phyloP scores from a whole-genome alignment of 2,329 filamentous ascomycete species.

The Fusarium bulbicola region DNA sequence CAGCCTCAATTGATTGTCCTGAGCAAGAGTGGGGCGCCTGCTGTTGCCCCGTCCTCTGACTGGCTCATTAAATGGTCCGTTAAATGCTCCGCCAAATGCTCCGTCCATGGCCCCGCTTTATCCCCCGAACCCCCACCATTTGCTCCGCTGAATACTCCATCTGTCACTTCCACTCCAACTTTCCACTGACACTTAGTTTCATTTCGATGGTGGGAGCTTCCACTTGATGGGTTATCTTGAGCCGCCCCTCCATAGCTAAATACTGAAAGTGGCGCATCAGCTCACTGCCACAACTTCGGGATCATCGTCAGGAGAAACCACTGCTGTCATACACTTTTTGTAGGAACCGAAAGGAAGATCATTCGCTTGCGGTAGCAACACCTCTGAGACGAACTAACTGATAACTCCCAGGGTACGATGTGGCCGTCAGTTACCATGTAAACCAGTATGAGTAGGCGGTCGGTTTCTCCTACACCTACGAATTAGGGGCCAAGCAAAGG shows the following conservation, averaged over 20 bases:
- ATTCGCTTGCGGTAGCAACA: too few species aligned
- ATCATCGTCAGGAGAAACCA: neutral
- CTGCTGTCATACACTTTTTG: neutral
- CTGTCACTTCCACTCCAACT: neutral
- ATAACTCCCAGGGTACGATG: neutral
- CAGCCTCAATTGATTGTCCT: too few species aligned
- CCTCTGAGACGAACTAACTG: neutral
- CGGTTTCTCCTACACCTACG: too few species aligned
- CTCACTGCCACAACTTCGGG: neutral
- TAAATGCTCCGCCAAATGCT: neutral
- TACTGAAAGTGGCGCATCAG: too few species aligned
- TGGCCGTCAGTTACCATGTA: neutral
- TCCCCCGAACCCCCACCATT: neutral
- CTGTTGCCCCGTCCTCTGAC: neutral
- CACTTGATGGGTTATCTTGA: neutral
- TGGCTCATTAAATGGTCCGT: neutral
- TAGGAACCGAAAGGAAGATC: neutral
- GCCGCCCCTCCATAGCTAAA: neutral
- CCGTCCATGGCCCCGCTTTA: neutral
- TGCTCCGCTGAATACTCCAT: neutral
- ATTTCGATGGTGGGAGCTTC: fast-evolving
- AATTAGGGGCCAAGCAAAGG: too few species aligned
- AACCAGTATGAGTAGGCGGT: too few species aligned
- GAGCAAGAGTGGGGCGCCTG: neutral
- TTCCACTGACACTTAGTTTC: neutral